phyloP scores from a whole-genome alignment of 2,329 filamentous ascomycete genomes.

The Colletotrichum sp. region DNA sequence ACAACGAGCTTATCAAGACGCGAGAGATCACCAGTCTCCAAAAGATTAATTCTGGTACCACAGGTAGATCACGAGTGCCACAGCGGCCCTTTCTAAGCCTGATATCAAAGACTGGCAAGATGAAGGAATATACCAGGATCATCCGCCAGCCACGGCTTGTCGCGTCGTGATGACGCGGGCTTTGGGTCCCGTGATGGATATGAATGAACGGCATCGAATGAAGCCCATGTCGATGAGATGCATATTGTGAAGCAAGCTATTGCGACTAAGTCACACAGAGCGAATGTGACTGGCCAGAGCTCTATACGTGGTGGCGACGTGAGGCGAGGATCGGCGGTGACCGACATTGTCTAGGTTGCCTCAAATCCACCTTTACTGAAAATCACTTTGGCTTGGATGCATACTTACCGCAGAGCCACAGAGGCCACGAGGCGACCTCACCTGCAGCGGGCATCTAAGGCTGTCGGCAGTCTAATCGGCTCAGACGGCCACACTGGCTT shows the following conservation, averaged over 20 bases:
- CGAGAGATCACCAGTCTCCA: neutral
- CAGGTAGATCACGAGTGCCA: neutral
- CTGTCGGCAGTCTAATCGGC: neutral
- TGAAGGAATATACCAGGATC: neutral
- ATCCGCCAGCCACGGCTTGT: neutral
- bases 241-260: neutral
- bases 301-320: neutral
- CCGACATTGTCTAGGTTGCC: neutral
- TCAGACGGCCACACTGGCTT: neutral
- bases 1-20: accelerated
- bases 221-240: neutral
- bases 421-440: neutral
- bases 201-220: neutral
- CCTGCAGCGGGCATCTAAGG: neutral
- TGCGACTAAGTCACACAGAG: neutral
- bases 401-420: neutral
- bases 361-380: neutral
- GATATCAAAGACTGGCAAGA: neutral
- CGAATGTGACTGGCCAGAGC: neutral
- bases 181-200: neutral
- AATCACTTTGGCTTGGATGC: neutral
- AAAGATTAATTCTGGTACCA: neutral
- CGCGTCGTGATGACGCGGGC: neutral
- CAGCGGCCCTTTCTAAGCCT: neutral
- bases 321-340: neutral